Evolutionary conservation across 2,329 filamentous ascomycete genomes (phyloP), one percentile per base, ranked within the genome.

Genomic region (Colletotrichum graminicola): DNA sequence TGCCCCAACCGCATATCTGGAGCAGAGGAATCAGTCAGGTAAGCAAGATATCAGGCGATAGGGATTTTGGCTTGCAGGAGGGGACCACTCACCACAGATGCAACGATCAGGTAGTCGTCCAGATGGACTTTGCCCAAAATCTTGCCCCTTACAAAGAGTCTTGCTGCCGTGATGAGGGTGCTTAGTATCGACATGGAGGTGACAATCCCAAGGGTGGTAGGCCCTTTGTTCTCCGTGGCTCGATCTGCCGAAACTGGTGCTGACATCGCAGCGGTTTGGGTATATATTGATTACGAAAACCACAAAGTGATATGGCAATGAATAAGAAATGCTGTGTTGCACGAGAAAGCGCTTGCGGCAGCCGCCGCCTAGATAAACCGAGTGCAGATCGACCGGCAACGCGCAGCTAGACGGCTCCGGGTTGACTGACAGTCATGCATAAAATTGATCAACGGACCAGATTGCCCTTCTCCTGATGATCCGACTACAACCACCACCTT

Each of bases 61-160:
- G 32, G 16, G 43, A 12, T 26, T 26, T 66, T 54, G 54, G 62
- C 47, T 14, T 11, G 55, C 36, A 62, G 26, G 34, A 23, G 51
- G 8, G 23, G 32, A 3, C 16, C 2, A 74, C 75, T 74, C 69
- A 81, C 80, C 74, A 80, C 74, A 2, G 80, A 78, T 3, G 75
- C 23, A 0, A 78, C 67, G 71, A 82, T 83, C 34, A 83, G 66
- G 51, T 77, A 82, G 68, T 83, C 82, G 62, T 84, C 82, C 5
- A 77, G 61, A 1, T 80, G 78, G n/a, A 82, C 65, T 39, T 78
- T 79, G 2, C 76, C 75, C 41, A 81, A 66, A 29, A 81, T 73
- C 18, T 66, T 72, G 0, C 67, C 70, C 21, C 80, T 76, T 36
- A 80, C 78, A 39, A 76, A 80, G 16, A 81, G 73, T 11, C 80